Conservation (phyloP, 192 early-diverging fungal genomes). For the Entrophospora sp. region DNA sequence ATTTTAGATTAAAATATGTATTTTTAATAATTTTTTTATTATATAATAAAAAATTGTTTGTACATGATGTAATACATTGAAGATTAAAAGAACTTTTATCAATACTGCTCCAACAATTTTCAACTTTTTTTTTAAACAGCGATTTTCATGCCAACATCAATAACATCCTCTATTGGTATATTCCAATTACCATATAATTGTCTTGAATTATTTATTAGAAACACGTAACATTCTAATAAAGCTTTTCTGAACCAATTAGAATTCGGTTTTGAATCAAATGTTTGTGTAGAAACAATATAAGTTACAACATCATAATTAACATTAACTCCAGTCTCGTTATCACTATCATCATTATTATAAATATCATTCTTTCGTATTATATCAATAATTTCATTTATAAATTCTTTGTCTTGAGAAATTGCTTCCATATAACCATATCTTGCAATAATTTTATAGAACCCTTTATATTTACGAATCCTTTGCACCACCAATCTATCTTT, state of each 20-base stretch:
- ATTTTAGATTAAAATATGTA: too few relatives aligned
- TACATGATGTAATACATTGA: too few relatives aligned
- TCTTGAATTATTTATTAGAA: slow-evolving; percentile 9
- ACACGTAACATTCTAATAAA: not conserved
- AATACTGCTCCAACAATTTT: too few relatives aligned
- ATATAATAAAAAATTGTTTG: too few relatives aligned
- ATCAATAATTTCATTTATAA: not conserved
- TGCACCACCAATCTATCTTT: slow-evolving; percentile 12
- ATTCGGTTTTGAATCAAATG: not conserved
- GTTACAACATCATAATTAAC: not conserved
- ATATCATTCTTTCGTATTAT: not conserved
- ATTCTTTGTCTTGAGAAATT: slow-evolving; percentile 3
- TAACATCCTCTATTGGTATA: not conserved
- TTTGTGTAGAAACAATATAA: not conserved
- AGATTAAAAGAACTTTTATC: too few relatives aligned
- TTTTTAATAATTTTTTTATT: too few relatives aligned
- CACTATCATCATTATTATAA: too few relatives aligned
- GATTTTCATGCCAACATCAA: slow-evolving; percentile 13
- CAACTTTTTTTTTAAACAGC: too few relatives aligned
- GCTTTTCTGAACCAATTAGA: not conserved
- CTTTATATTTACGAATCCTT: not conserved
- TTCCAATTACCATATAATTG: not conserved
- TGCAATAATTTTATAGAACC: not conserved
- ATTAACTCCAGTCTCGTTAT: not conserved
- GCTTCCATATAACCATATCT: slow-evolving; percentile 10